Base-by-base conservation (phyloP, 2,329 filamentous ascomycete species). In the Tolypocladium nubicola region DNA sequence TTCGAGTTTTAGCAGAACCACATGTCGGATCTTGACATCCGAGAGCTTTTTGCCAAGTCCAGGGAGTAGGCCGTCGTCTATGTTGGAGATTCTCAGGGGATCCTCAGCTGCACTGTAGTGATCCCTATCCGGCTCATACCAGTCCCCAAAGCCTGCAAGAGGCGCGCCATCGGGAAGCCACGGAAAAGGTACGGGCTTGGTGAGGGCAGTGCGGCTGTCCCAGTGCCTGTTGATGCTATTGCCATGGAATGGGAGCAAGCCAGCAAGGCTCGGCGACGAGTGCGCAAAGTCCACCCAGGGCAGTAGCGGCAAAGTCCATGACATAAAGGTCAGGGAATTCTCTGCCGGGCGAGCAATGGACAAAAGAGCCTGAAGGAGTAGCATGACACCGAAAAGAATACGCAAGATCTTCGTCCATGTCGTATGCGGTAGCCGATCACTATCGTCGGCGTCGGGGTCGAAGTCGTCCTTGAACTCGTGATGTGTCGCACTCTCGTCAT, bases 1-100 rank as follows among this genome's bases (percentile, higher is more conserved):
- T 59, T 77, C 75, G 1, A 77, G 64, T 40, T 75, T 70, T 2
- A 77, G 57, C 40, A 76, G 59, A 7, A 77, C 61, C 2, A 77
- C 66, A 56, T 77, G 75, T 57, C 74, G 73, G 57, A 77, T 71
- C 13, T 70, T 67, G 10, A 74, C 64, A 1, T 66, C 64, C 7
- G 57, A 23, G 5, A 72, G 55, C 40, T 64, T 66, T 7, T 57
- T 63, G 2, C 61, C 62, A 8, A 71, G 61, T 1, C 61, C 58
- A 7, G 64, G 53, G 1, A 71, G 58, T 0, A 76, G 45, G 0
- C 65, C 67, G 26, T 72, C 63, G 8, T 73, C 61, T 1, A 75
- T 64, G 45, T 76, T 76, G 3, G 71, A 70, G 21, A 75, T 66
- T 47, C 70, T 72, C 43, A 76, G 49, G 1, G 75, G 74, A 40